A percentile compares a stretch with the other conserved stretches of the same genome.
phyloP scores from a whole-genome alignment of 2,329 filamentous ascomycete species.

The Rugonectria rugulosa region DNA sequence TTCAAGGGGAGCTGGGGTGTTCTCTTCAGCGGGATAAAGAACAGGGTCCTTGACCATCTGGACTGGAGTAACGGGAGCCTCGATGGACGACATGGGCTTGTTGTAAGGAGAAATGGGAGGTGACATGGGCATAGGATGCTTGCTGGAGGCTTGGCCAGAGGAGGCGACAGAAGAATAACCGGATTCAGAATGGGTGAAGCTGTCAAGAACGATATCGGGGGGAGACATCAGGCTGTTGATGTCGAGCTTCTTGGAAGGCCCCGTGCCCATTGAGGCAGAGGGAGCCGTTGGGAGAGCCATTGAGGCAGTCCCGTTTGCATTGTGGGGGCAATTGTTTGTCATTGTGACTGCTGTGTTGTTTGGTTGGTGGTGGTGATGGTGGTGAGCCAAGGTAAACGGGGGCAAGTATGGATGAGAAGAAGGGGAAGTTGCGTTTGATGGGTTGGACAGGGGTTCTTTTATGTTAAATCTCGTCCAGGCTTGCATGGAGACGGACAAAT shows the following conservation, averaged over 20 bases:
- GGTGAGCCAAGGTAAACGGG: conserved; percentile 23
- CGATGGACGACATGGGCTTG: conserved; percentile 46
- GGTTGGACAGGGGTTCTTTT: conserved; percentile 28
- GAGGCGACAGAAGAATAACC: conserved; percentile 27
- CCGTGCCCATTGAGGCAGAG: conserved; percentile 29
- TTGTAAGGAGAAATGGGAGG: conserved; percentile 64
- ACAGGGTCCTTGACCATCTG: conserved; percentile 61
- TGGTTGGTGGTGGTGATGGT: conserved; percentile 22
- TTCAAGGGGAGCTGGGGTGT: conserved; percentile 51
- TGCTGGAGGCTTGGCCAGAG: conserved; percentile 41
- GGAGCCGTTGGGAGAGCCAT: conserved; percentile 42
- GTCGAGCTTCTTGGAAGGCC: conserved; percentile 51
- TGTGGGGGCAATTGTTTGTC: conserved; percentile 35
- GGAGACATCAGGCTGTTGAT: conserved; percentile 69
- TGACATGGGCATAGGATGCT: conserved; percentile 56
- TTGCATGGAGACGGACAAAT: conserved; percentile 33
- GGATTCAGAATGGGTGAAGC: conserved; percentile 48
- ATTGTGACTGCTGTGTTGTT: conserved; percentile 32
- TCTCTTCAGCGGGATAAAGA: conserved; percentile 60
- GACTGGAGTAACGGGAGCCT: conserved; percentile 38
- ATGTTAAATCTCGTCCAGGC: conserved; percentile 45
- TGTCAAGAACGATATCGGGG: conserved; percentile 64
- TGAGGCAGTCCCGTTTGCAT: conserved; percentile 31
- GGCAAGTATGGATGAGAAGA: conserved; percentile 22
- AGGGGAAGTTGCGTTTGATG: conserved; percentile 13